Evolutionary conservation across 768 basidiomycete genomes (phyloP).

Genomic region (Chalciporus sphaerocephalus): DNA sequence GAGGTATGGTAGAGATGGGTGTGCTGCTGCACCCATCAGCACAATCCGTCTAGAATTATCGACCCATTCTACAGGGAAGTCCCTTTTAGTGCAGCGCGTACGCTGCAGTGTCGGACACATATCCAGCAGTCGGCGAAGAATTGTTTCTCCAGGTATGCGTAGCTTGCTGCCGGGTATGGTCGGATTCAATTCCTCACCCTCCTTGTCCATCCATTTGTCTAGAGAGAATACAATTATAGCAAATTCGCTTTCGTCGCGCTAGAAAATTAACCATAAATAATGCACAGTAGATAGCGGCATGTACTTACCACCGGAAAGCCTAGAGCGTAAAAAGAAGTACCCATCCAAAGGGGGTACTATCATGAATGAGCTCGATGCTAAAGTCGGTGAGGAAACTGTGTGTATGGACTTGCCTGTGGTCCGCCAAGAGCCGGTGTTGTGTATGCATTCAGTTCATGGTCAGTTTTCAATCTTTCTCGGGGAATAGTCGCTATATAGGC

Average conservation of each 20-base stretch:
- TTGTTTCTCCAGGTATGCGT: slow-evolving; percentile 31
- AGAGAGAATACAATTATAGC: slow-evolving; percentile 37
- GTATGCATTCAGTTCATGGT: slow-evolving; percentile 35
- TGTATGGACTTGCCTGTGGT: slow-evolving; percentile 7
- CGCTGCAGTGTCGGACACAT: slow-evolving; percentile 34
- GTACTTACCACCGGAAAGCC: slow-evolving; percentile 17
- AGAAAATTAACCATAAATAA: not conserved
- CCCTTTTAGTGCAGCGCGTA: slow-evolving; percentile 28
- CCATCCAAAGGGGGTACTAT: slow-evolving; percentile 21
- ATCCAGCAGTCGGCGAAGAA: slow-evolving; percentile 35
- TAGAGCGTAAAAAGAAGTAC: slow-evolving; percentile 11
- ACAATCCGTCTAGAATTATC: slow-evolving; percentile 46
- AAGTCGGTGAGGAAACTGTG: not conserved
- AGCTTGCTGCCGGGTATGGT: slow-evolving; percentile 33
- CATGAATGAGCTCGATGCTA: not conserved
- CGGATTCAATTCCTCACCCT: slow-evolving; percentile 31
- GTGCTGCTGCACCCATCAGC: slow-evolving; percentile 53
- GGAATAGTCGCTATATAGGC: slow-evolving; percentile 45
- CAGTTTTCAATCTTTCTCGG: slow-evolving; percentile 35
- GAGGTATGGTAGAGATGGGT: slow-evolving; percentile 51
- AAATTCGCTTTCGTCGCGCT: slow-evolving; percentile 36
- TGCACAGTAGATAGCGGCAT: not conserved
- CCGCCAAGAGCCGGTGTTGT: slow-evolving; percentile 13
- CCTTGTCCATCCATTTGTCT: slow-evolving; percentile 28
- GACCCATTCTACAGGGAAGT: slow-evolving; percentile 39